These are phyloP conservation scores for Torulaspora globosa DNA, from an alignment of 1,139 yeast genomes.

Conservation along the genomic window DNA sequence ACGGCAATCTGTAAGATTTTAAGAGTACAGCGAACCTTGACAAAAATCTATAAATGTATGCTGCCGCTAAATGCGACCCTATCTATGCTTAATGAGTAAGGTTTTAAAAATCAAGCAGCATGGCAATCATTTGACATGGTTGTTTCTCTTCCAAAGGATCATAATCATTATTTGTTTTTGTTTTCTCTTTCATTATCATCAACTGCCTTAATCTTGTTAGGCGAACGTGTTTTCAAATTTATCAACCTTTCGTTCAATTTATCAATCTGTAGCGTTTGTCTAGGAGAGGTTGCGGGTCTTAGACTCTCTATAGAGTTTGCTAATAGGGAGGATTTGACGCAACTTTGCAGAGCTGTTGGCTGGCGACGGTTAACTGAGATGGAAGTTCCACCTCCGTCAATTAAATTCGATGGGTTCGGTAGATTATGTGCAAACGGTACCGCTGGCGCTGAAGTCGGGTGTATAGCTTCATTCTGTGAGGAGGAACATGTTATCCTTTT, in stretches of 20 bases:
- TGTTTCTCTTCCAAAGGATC: constrained; percentile 1
- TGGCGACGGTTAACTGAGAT: constrained; percentile 16
- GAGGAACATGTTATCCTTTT: background rate
- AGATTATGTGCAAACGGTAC: constrained; percentile 12
- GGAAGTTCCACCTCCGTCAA: constrained; percentile 19
- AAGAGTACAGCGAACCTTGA: background rate
- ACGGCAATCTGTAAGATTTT: constrained; percentile 23
- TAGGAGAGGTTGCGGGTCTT: constrained; percentile 10
- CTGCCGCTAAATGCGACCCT: background rate
- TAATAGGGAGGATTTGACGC: constrained; percentile 12
- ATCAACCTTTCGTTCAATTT: constrained; percentile 34
- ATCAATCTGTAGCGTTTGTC: constrained; percentile 31
- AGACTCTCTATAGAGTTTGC: constrained; percentile 7
- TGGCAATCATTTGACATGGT: constrained; percentile 15
- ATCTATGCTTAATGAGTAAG: background rate
- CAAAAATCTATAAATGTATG: constrained; percentile 1
- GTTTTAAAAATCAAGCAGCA: background rate
- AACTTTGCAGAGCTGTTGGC: constrained; percentile 7
- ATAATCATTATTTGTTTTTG: background rate
- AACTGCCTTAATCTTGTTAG: constrained; percentile 8
- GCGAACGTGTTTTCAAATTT: constrained; percentile 13
- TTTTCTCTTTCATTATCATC: constrained; percentile 8
- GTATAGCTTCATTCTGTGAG: constrained; percentile 2
- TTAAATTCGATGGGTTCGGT: constrained; percentile 6
- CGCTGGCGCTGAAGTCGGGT: constrained; percentile 8